Evolutionary conservation across 306 rosid genomes (phyloP), one percentile per base, ranked within the genome.

Genomic region (Castanea sativa): DNA sequence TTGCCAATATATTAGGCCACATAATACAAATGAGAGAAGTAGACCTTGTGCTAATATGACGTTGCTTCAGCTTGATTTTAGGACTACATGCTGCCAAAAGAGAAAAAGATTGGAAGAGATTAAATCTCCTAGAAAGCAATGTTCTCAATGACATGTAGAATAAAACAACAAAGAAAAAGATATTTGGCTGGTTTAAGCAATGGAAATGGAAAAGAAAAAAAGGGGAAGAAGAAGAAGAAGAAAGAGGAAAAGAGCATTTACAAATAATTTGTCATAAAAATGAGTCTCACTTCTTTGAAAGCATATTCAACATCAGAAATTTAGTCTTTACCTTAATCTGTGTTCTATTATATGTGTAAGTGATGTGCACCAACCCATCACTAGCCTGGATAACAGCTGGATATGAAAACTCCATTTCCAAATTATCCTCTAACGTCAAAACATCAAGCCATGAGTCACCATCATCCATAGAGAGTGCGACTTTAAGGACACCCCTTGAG

Each of bases 371-470:
- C 72, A 60, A 86, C 13, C 81, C 98, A 74, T 92, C 98, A 70
- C 91, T 89, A 52, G 88, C 92, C 81, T 91, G 91, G 65, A 94
- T 94, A 83, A 91, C 94, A 76, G 98, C 98, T 61, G 98, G 98
- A 80, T 94, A 92, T 29, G 98, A 94, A 86, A 94, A 94, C 74
- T 92, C 97, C 94, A 80, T 88, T 72, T 69, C 88, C 81, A 72
- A 29, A 11, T 84, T 77, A 43, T 92, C 91, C 88, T 94, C 98
- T 91, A 94, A 87, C 23, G 92, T 91, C 76, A 92, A 72, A 68
- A 38, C 88, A 53, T 94, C 92, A 18, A 55, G 41, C 98, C 98
- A 94, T 1, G 97, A 84, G 80, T 94, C 92, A 10, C 98, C 98
- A 75, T 94, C 98, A 81, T 94, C 97, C 18, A 76, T 23, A 0